phyloP scores from a whole-genome alignment of 164 flowering plant species.

The Saururus chinensis region DNA sequence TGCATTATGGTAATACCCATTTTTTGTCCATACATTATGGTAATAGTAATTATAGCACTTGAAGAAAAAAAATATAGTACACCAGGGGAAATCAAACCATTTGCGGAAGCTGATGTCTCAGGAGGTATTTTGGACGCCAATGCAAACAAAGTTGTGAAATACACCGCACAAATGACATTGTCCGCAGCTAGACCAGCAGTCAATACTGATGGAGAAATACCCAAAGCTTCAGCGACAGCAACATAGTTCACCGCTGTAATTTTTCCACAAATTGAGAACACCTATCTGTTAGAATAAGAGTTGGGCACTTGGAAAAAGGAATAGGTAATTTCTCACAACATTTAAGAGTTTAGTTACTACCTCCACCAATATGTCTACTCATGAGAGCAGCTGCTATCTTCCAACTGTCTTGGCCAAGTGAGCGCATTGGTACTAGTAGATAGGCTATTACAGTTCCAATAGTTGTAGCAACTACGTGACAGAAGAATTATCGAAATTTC shows the following conservation, averaged over 20 bases:
- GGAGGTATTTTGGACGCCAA: constrained; percentile 67
- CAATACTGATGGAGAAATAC: constrained; percentile 67
- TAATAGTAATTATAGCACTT: background rate
- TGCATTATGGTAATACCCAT: too few species aligned
- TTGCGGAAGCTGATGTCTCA: constrained; percentile 37
- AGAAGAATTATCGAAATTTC: background rate
- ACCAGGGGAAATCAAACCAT: constrained; percentile 26
- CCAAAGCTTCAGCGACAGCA: constrained; percentile 77
- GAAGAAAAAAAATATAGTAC: background rate
- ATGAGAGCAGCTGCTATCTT: constrained; percentile 86
- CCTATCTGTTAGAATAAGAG: background rate
- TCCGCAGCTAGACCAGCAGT: constrained; percentile 94
- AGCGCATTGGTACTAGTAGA: constrained; percentile 70
- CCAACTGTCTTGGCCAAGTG: constrained; percentile 87
- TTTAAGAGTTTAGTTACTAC: constrained; percentile 23
- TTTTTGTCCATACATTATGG: too few species aligned
- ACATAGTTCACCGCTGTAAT: constrained; percentile 71
- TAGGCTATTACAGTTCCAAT: constrained; percentile 79
- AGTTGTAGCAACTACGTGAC: constrained; percentile 65
- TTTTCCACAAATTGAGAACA: constrained; percentile 2
- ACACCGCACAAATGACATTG: constrained; percentile 79
- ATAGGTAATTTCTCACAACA: background rate
- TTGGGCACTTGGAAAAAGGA: background rate
- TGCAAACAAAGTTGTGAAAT: constrained; percentile 62
- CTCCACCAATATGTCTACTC: constrained; percentile 94